These are phyloP conservation scores for Huntiella omanensis DNA, from an alignment of 2,329 filamentous ascomycete genomes.

Conservation along the genomic window DNA sequence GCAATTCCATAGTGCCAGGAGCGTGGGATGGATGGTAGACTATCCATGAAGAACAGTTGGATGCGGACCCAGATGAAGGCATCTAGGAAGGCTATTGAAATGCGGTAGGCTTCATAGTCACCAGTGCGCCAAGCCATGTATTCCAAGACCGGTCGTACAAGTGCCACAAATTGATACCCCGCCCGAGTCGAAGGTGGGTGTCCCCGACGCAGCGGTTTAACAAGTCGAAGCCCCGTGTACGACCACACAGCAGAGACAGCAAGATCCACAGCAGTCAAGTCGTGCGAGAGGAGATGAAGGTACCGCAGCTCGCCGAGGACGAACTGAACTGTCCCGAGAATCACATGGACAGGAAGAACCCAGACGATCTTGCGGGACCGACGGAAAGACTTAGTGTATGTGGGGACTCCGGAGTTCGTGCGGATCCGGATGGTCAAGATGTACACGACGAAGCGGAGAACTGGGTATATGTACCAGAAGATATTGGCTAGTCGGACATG, in stretches of 20 bases:
- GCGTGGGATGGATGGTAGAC: background rate
- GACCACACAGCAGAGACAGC: conserved; percentile 1
- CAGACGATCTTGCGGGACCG: conserved; percentile 5
- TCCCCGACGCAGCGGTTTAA: conserved; percentile 8
- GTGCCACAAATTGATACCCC: conserved; percentile 3
- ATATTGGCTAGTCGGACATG: too few relatives aligned
- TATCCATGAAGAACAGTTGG: background rate
- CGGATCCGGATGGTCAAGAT: background rate
- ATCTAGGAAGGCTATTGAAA: conserved; percentile 5
- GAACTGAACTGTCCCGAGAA: conserved; percentile 2
- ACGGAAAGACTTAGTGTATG: conserved; percentile 3
- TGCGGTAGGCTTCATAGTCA: background rate
- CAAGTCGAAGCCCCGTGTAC: conserved; percentile 1
- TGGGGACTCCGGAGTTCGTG: conserved; percentile 1
- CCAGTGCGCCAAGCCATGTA: background rate
- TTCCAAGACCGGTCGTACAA: conserved; percentile 5
- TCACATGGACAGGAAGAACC: conserved; percentile 5
- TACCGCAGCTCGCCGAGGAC: conserved; percentile 5
- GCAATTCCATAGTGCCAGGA: conserved; percentile 3
- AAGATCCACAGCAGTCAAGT: background rate
- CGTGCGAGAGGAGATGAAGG: background rate
- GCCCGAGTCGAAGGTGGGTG: conserved; percentile 5
- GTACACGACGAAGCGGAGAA: conserved; percentile 5
- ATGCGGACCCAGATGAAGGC: conserved; percentile 7
- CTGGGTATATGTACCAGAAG: conserved; percentile 1